Conservation (phyloP, 1,284 basidiomycete species). For the Retiboletus flavoniger region DNA sequence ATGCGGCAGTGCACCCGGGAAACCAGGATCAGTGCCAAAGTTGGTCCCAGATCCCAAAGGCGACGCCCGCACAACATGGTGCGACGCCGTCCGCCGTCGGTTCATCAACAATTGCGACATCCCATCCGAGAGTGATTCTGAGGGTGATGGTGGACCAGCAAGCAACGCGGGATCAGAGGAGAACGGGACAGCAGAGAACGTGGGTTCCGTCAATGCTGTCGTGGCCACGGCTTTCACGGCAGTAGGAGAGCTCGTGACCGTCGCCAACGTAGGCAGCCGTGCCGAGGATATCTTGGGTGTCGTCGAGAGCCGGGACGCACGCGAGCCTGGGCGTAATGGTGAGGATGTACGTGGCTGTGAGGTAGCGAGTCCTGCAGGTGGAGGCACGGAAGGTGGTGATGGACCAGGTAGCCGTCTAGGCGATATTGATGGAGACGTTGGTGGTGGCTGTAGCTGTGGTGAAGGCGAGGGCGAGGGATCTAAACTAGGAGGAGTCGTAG, state of each 20-base stretch:
- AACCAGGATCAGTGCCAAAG: background rate
- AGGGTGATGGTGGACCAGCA: slow-evolving; percentile 51
- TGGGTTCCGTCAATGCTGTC: slow-evolving; percentile 61
- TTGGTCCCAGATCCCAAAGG: slow-evolving; percentile 39
- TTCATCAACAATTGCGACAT: slow-evolving; percentile 47
- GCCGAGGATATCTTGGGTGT: slow-evolving; percentile 62
- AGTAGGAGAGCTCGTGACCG: slow-evolving; percentile 39
- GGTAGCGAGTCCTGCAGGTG: slow-evolving; percentile 28
- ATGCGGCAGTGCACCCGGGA: slow-evolving; percentile 11
- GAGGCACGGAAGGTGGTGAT: slow-evolving; percentile 30
- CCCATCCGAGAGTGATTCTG: slow-evolving; percentile 56
- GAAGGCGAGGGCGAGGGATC: background rate
- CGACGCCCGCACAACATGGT: slow-evolving; percentile 50
- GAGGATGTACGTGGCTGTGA: slow-evolving; percentile 42
- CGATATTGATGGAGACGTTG: slow-evolving; percentile 38
- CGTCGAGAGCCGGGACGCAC: slow-evolving; percentile 62
- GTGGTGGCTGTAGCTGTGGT: slow-evolving; percentile 18
- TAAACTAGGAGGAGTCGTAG: slow-evolving; percentile 1
- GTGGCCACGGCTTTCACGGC: slow-evolving; percentile 62
- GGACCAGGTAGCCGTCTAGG: slow-evolving; percentile 28
- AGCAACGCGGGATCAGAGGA: slow-evolving; percentile 41
- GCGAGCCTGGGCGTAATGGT: slow-evolving; percentile 63
- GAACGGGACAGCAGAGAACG: slow-evolving; percentile 41
- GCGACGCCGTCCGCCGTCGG: slow-evolving; percentile 56
- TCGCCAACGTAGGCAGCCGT: slow-evolving; percentile 56